Evolutionary conservation across 768 basidiomycete species (phyloP), one percentile per base, ranked within the genome.

Genomic region (Boletales sp.): DNA sequence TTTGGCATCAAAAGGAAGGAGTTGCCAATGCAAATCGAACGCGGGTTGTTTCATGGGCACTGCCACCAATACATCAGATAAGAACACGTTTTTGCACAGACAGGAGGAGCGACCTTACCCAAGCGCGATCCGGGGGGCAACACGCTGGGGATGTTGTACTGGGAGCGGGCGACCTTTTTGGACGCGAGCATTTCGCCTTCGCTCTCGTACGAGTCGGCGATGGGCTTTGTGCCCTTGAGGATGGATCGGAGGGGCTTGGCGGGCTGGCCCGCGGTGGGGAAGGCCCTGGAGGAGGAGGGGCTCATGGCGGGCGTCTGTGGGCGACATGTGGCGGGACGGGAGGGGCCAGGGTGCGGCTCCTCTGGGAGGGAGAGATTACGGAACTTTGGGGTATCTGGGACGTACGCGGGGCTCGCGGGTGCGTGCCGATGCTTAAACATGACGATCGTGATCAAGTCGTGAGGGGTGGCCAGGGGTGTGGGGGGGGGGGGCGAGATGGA

Each of bases 11-110:
- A 7, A 5, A 27, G 24, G 24, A 27, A 27, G 24, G 5, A 6
- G 59, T 38, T 71, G 72, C 78, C 77, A 79, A 50, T 69, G 69
- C 48, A 79, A 54, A 49, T 74, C 59, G 41, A 75, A 66, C 2
- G 71, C 61, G 30, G 73, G 73, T 11, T 57, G 65, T 54, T 75
- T 76, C 64, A 67, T 73, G 5, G 65, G 68, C 71, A 21, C 21
- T 21, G 21, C 21, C 21, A 21, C 21, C 21, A 21, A 71, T 40
- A 43, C 57, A 64, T 72, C 66, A 61, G 69, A 62, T 55, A 66
- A 69, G 55, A 55, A 55, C 49, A 27, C 24, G 54, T 24, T 24
- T 24, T 24, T n/a, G n/a, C n/a, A 52, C 54, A 54, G 43, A 47
- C 46, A 40, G 32, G 21, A 35, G 38, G 29, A 38, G 39, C 18